Evolutionary conservation across 192 early-diverging fungal genomes (phyloP).

Genomic region (Pilaira anomala): DNA sequence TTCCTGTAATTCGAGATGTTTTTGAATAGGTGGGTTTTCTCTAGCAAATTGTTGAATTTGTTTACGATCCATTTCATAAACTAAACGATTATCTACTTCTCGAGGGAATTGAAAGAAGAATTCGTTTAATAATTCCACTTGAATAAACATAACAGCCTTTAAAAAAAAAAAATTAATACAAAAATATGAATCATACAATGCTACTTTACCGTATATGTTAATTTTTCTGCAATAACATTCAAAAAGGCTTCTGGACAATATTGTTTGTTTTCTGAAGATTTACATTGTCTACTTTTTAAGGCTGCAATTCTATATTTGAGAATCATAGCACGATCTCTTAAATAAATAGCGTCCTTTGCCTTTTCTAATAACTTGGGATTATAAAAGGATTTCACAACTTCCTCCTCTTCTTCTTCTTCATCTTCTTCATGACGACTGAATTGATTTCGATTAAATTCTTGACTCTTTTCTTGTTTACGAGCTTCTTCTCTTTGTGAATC

Average conservation of each 20-base stretch:
- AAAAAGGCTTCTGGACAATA: conserved; percentile 95
- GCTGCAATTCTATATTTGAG: conserved; percentile 81
- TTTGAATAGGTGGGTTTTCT: conserved; percentile 81
- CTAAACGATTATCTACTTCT: conserved; percentile 88
- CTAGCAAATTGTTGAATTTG: conserved; percentile 86
- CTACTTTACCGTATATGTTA: conserved; percentile 70
- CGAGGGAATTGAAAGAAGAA: conserved; percentile 98
- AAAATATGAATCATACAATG: neutral
- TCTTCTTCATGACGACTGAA: neutral
- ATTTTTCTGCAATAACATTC: conserved; percentile 89
- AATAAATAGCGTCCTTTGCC: conserved; percentile 74
- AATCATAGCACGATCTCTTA: conserved; percentile 73
- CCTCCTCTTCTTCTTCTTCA: conserved; percentile 46
- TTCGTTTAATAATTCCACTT: conserved; percentile 95
- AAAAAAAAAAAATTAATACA: neutral
- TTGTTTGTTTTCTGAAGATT: conserved; percentile 75
- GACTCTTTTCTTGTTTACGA: conserved; percentile 24
- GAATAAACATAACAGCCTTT: conserved; percentile 93
- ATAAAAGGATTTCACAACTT: conserved; percentile 60
- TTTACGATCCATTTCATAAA: conserved; percentile 77
- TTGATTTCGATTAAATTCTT: conserved; percentile 24
- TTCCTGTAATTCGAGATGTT: conserved; percentile 86
- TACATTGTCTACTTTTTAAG: conserved; percentile 77
- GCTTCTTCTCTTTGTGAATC: conserved; percentile 65
- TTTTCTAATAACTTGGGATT: conserved; percentile 72